Base-by-base conservation (phyloP, 345 rosid genomes). In the Barbarea vulgaris region DNA sequence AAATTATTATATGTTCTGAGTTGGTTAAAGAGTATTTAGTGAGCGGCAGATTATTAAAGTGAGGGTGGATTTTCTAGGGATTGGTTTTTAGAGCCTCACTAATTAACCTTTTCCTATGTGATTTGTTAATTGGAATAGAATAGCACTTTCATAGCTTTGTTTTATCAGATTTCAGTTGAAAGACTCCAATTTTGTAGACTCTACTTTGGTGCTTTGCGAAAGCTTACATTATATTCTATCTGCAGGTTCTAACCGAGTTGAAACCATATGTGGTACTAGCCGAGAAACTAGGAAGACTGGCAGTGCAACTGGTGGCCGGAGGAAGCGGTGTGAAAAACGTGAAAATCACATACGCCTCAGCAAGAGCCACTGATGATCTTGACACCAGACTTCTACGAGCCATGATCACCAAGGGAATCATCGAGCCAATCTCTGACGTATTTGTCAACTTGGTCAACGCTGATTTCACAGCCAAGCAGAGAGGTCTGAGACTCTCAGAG, bases 301-400 rank as follows among this genome's bases (percentile, higher is more conserved):
- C 92, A 7, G 96, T 92, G 47, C 97, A 92, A 73, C 69, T 92
- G 14, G 97, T 87, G 53, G 84, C 88, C 0, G 93, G 97, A 75
- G 97, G 97, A 75, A 88, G 92, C 37, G 97, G 97, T 25, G 93
- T 89, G 76, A 89, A 92, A 63, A 72, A 80, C 22, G 91, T 86
- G 74, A 89, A 85, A 84, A 87, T 92, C 53, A 80, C 92, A 9
- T 92, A 92, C 58, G 90, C 93, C 48, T 87, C 97, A 47, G 76
- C 91, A 21, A 78, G 96, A 81, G 87, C 96, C 31, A 90, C 96
- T 3, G 96, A 92, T 42, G 96, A 92, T 64, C 91, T 92, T 1
- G 97, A 92, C 88, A 92, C 97, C 13, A 92, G 97, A 77, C 85
- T 92, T 56, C 86, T 89, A 33, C 85, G 97, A n/a, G 97, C 97